Base-by-base conservation (phyloP, 1,139 yeast species). In the Scheffersomyces cryptocercus region DNA sequence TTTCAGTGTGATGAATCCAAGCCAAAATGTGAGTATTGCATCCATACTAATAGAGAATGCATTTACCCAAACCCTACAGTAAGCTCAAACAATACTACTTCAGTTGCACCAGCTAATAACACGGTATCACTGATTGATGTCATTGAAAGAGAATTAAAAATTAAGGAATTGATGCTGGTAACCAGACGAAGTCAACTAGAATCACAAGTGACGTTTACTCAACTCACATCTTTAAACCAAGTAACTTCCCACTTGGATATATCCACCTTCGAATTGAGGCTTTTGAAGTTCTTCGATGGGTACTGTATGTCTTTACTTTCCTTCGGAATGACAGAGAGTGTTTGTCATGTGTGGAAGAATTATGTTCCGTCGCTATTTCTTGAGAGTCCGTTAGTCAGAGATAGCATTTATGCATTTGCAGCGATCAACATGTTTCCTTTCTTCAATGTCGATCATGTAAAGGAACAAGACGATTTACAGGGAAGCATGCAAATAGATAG, bases 11-110 rank as follows among this genome's bases (percentile, higher is more conserved):
- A 65, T 44, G 75, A 69, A 44, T 61, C 46, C 3, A 58, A 56
- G 42, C 77, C 77, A 2, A 29, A 37, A 6, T 70, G 76, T 56
- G 75, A 70, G 44, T 70, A 70, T 48, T 70, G 76, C 45, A 39
- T 36, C 3, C 67, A 67, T 41, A 67, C 72, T n/a, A 48, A 48
- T 12, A 49, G 73, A 32, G 46, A 46, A 13, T 70, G 75, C 47
- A 47, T 52, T 2, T 70, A 69, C 43, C 61, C 65, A 2, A 24
- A 34, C n/a, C 38, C 43, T 1, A 41, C 24, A 16, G 15, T 15
- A 11, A 11, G 14, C 14, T 11, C 11, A 5, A 16, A 5, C 20
- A 24, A 35, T 12, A n/a, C 6, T 15, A 9, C 6, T n/a, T 8
- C 24, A 31, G 20, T 14, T 15, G 14, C 35, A 6, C 24, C 11